These are phyloP conservation scores for Evansstolkia leycettana DNA, from an alignment of 495 filamentous ascomycete species.

Conservation along the genomic window DNA sequence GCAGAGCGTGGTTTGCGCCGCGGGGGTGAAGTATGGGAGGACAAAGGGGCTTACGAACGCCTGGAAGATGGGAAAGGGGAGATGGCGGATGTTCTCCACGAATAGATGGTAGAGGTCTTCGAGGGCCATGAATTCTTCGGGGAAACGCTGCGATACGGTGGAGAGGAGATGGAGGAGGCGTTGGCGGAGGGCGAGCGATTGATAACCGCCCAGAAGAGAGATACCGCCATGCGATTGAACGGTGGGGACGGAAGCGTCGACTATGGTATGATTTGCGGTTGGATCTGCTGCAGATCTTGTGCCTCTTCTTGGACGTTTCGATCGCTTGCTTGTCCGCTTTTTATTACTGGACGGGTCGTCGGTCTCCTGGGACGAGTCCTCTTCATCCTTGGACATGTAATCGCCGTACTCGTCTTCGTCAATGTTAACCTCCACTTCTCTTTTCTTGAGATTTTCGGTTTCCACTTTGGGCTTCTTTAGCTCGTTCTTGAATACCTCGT, in stretches of 20 bases:
- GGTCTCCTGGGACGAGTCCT: conserved; percentile 28
- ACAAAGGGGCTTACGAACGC: conserved; percentile 48
- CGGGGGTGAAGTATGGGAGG: conserved; percentile 32
- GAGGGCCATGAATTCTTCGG: conserved; percentile 32
- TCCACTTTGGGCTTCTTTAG: conserved; percentile 26
- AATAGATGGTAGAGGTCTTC: conserved; percentile 56
- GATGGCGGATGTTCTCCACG: conserved; percentile 48
- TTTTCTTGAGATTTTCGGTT: conserved; percentile 23
- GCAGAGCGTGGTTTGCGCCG: conserved; percentile 47
- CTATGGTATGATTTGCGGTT: conserved; percentile 1
- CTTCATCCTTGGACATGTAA: conserved; percentile 35
- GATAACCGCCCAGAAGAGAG: conserved; percentile 35
- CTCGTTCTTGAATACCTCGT: conserved; percentile 49
- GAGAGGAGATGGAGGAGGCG: conserved; percentile 46
- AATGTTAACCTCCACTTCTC: conserved; percentile 40
- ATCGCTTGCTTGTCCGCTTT: conserved; percentile 3
- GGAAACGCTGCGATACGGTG: conserved; percentile 29
- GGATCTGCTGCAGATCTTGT: conserved; percentile 14
- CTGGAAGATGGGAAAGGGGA: conserved; percentile 60
- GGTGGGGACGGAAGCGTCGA: neutral
- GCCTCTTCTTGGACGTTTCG: conserved; percentile 24
- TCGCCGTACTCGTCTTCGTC: conserved; percentile 46
- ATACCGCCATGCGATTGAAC: conserved; percentile 11
- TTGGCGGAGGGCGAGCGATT: conserved; percentile 50
- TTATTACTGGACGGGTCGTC: neutral